Evolutionary conservation across 768 basidiomycete species (phyloP), one percentile per base, ranked within the genome.

Genomic region (Austroboletus eburneus): DNA sequence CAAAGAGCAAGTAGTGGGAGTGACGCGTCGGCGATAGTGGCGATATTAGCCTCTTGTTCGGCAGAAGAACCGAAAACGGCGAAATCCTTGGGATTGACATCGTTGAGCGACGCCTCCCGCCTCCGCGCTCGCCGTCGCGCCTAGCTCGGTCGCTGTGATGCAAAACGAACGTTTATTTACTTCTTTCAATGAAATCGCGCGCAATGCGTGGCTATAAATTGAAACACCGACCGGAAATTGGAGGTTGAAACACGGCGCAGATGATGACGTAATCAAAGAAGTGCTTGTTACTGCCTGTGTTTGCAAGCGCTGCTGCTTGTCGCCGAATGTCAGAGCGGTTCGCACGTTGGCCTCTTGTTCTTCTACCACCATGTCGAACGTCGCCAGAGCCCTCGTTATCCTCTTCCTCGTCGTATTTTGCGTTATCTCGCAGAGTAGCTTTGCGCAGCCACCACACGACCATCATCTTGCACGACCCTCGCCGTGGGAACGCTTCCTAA

Each of bases 341-440:
- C 23, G 44, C 49, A 41, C 45, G 39, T 32, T 51, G 32, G 27
- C 30, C 18, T 18, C 29, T 8, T 22, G 22, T 32, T 32, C 14
- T 32, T 27, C 29, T 24, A 17, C 20, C 32, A 36, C 38, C 43
- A 84, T 85, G 83, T 68, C 78, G 49, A 65, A 65, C 41, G 55
- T 66, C 18, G 68, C 78, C 43, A 79, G 73, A 63, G 57, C 77
- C 13, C 51, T 80, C 17, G 77, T 90, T 53, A 66, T 77, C 23
- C 51, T 73, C 46, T 59, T 75, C 37, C 66, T 90, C 59, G 58
- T 75, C 49, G 35, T 83, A 39, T 82, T 83, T 52, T 75, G 74
- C 58, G 43, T 86, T 18, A 71, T 90, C 29, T 87, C 86, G 14
- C 75, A 72, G 55, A 74, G 74, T 64, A 73, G 74, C 48, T 78